A percentile compares a stretch with the other conserved stretches of the same genome.
phyloP scores from a whole-genome alignment of 2,329 filamentous ascomycete species.

The Xylariaceae sp. region DNA sequence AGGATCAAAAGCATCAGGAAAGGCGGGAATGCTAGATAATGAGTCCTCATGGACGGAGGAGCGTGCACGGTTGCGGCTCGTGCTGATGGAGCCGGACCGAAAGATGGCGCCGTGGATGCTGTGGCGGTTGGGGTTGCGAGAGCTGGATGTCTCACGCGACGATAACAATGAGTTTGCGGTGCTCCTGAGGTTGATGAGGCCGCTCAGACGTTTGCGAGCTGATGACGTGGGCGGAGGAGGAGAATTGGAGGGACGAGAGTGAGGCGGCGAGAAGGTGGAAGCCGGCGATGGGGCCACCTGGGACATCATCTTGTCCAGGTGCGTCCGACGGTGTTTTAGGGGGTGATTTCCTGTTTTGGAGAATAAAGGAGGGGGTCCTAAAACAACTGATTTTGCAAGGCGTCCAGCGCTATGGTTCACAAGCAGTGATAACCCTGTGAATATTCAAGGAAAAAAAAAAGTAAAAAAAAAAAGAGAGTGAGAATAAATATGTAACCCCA shows the following conservation, averaged over 20 bases:
- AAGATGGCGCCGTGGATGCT: conserved; percentile 19
- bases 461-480: too few relatives aligned
- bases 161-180: conserved; percentile 16
- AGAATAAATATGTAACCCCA: too few relatives aligned
- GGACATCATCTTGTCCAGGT: conserved; percentile 30
- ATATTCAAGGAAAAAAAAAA: too few relatives aligned
- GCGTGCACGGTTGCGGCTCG: conserved; percentile 7
- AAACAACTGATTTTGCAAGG: too few relatives aligned
- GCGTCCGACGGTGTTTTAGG: too few relatives aligned
- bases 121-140: conserved; percentile 17
- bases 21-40: conserved; percentile 5
- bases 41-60: conserved; percentile 11
- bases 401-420: too few relatives aligned
- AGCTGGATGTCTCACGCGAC: conserved; percentile 22
- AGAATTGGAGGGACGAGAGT: conserved; percentile 23
- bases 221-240: conserved; percentile 23
- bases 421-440: too few relatives aligned
- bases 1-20: conserved; percentile 12
- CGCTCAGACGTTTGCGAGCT: conserved; percentile 26
- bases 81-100: conserved; percentile 14
- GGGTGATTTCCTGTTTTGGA: too few relatives aligned
- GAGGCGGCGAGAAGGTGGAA: conserved; percentile 27
- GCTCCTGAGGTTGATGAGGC: conserved; percentile 27
- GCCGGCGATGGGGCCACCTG: conserved; percentile 26
- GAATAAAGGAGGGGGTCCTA: too few relatives aligned